These are phyloP conservation scores for Helicosporidium sp. DNA, from an alignment of 139 green algal species.

Conservation along the genomic window DNA sequence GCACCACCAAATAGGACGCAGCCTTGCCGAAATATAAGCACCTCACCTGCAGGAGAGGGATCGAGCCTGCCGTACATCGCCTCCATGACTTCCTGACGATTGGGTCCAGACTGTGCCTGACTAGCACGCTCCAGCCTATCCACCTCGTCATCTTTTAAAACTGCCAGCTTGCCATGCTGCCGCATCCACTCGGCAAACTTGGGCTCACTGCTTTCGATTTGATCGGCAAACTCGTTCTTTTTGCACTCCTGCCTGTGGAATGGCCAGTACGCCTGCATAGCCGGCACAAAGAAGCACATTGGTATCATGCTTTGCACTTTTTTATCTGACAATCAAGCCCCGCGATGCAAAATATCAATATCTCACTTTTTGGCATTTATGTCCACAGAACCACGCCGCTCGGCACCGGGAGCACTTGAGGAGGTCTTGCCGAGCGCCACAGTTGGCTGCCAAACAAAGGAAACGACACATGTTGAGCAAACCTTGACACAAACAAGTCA, in stretches of 20 bases:
- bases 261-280: slow-evolving; percentile 60
- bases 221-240: slow-evolving; percentile 78
- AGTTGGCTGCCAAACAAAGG: slow-evolving; percentile 44
- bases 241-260: slow-evolving; percentile 60
- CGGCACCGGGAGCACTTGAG: slow-evolving; percentile 62
- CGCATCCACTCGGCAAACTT: slow-evolving; percentile 76
- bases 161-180: slow-evolving; percentile 45
- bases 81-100: slow-evolving; percentile 49
- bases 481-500: too few species aligned
- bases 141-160: slow-evolving; percentile 61
- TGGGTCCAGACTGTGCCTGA: slow-evolving; percentile 22
- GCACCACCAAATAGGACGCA: too few species aligned
- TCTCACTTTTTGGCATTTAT: slow-evolving; percentile 58
- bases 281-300: background rate
- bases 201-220: slow-evolving; percentile 46
- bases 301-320: background rate
- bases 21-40: too few species aligned
- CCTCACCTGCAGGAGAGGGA: slow-evolving; percentile 11
- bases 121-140: slow-evolving; percentile 63
- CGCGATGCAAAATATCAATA: too few species aligned
- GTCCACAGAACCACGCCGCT: slow-evolving; percentile 57
- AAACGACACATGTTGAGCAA: too few species aligned
- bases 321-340: too few species aligned
- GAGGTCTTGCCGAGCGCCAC: slow-evolving; percentile 32
- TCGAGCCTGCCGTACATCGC: slow-evolving; percentile 73